Evolutionary conservation across 257 asterid genomes (phyloP).

Genomic region (Nicotiana paniculata): DNA sequence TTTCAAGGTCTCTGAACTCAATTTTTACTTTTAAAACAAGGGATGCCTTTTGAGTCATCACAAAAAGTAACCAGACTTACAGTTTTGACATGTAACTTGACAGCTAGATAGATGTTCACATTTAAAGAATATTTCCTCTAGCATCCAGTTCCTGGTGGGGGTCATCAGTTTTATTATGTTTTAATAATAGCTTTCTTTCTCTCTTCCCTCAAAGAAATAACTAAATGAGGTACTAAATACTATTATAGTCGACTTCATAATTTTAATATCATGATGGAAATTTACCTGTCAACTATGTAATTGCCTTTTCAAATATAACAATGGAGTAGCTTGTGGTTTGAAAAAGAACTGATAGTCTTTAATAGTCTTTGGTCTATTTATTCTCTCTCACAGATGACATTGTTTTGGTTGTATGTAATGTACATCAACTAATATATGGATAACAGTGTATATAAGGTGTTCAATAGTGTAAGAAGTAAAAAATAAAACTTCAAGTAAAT

Average conservation of each 20-base stretch:
- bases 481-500: no score
- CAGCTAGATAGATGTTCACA: background rate
- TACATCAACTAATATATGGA: no score
- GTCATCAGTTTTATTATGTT: background rate
- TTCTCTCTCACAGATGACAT: background rate
- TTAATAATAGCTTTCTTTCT: background rate
- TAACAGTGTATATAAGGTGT: no score
- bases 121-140: background rate
- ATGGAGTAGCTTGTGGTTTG: background rate
- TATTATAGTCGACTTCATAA: background rate
- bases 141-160: background rate
- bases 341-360: background rate
- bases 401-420: background rate
- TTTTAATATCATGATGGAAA: background rate
- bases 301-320: background rate
- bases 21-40: no score
- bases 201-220: background rate
- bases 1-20: no score
- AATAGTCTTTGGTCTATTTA: background rate
- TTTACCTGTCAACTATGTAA: background rate
- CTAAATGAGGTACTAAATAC: background rate
- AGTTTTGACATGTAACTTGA: background rate
- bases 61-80: background rate
- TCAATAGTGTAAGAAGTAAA: no score
- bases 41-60: no score